Base-by-base conservation (phyloP, 2,329 filamentous ascomycete genomes). In the Pyrenochaeta sp. region DNA sequence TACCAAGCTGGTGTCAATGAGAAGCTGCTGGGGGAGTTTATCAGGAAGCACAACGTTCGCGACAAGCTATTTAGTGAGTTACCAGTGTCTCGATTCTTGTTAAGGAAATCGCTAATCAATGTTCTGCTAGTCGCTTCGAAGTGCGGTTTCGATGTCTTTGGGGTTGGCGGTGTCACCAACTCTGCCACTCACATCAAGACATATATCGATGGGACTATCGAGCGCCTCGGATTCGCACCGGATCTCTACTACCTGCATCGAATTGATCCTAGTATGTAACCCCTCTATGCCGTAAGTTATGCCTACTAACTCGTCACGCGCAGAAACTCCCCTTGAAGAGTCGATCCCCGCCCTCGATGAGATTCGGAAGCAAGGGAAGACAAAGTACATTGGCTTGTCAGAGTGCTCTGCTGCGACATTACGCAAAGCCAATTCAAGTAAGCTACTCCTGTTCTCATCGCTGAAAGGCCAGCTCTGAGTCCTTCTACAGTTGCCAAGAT, bases 271-370 rank as follows among this genome's bases (percentile, higher is more conserved):
- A 73, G 64, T 4, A 42, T 2, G 39, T 42, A 22, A 9, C 28
- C 28, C 9, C 28, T 30, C 28, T 30, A 30, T 30, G 9, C 28
- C 36, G 5, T 39, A 39, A 15, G 12, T 39, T 39, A 19, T 19
- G 19, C 19, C 19, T 19, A 42, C 39, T 42, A 42, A 42, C n/a
- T 9, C 8, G 39, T 5, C 28, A 22, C 39, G n/a, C n/a, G n/a
- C n/a, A 42, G 39, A 42, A 42, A 72, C 67, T 0, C 66, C 66
- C 0, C 65, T 81, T 12, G 77, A 81, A 54, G 72, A 77, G 62
- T 86, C 83, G 0, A 76, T 85, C 12, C 67, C 77, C 30, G 81
- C 76, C 3, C 76, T 86, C 71, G 81, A 79, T 53, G 63, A 59
- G 27, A 52, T 67, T 19, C 62, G 65, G 36, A 64, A 72, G 2